A percentile compares a stretch with the other conserved stretches of the same genome.
Evolutionary conservation across 2,329 filamentous ascomycete genomes (phyloP).

Genomic region (Chalaropsis thielavioides): DNA sequence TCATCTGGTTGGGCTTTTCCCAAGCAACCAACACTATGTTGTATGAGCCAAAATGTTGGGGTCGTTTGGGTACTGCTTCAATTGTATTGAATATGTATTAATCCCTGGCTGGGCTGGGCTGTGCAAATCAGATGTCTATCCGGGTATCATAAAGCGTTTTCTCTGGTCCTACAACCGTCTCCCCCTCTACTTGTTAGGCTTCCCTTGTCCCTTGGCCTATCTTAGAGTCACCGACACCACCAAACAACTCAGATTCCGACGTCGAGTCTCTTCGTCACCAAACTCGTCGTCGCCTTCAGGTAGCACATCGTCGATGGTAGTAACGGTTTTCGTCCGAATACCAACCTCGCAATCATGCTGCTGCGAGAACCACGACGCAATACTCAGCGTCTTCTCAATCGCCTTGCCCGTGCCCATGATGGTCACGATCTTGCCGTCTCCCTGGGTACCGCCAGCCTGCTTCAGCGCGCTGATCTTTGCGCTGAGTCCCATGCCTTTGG

Average conservation of each 20-base stretch:
- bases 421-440: constrained; percentile 32
- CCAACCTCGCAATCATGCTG: constrained; percentile 32
- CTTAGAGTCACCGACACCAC: constrained; percentile 35
- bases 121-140: background rate
- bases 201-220: constrained; percentile 23
- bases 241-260: constrained; percentile 37
- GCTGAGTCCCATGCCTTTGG: constrained; percentile 31
- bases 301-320: constrained; percentile 54
- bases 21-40: too few relatives aligned
- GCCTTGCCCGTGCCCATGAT: constrained; percentile 53
- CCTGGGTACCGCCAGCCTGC: constrained; percentile 15
- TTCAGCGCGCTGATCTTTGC: constrained; percentile 30
- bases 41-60: too few relatives aligned
- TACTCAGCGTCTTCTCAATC: constrained; percentile 45
- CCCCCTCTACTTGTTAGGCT: background rate
- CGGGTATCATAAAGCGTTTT: background rate
- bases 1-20: background rate
- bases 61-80: too few relatives aligned
- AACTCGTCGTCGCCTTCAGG: constrained; percentile 26
- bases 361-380: constrained; percentile 45
- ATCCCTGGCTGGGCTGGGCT: too few relatives aligned
- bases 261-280: constrained; percentile 27
- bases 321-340: constrained; percentile 47
- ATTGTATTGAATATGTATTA: too few relatives aligned
- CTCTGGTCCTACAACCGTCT: background rate